Base-by-base conservation (phyloP, 2,329 filamentous ascomycete genomes). In the Arthrobotrys megalospora region DNA sequence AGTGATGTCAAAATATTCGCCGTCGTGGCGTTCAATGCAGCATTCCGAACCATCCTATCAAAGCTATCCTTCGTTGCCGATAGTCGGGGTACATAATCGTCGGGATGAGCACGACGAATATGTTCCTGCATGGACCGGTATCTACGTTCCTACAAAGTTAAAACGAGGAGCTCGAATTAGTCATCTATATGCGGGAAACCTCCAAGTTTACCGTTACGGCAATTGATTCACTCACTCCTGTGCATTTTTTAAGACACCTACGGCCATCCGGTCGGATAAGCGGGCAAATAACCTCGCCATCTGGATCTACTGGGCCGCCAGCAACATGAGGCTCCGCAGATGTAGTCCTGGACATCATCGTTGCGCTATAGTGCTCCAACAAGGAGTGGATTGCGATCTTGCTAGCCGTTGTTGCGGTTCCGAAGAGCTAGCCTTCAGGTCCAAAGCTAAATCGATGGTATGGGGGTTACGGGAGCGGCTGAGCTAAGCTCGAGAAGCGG, bases 91-190 rank as follows among this genome's bases (percentile, higher is more conserved):
- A 99, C 97, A 86, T 98, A 98, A 85, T 97, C 92, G 85, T 97
- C 94, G 79, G 95, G 95, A 85, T 99, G 96, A 81, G 96, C 95
- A 85, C 96, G 91, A 83, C 96, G 93, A 83, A 99, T 98, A 84
- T 99, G 96, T 89, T 99, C 96, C 86, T 98, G 96, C 93, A 99
- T 98, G 80, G 95, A 98, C 85, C 96, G 94, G 87, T 94, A 99
- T 77, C 76, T 76, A 36, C 76, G 63, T 32, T 76, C 62, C 53
- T 70, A 65, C 60, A 28, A 38, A 41, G n/a, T 73, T 28, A 12
- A 14, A 65, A 48, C 62, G 68, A 45, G 60, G 70, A 68, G 36
- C 12, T 6, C 48, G 12, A 6, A 45, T 62, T 41, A 71, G 67
- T 50, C 53, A 71, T 41, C 12, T 8, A 50, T 45, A n/a, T 73